These are phyloP conservation scores for Takashimella tepidaria DNA, from an alignment of 1,284 basidiomycete genomes.

Conservation along the genomic window DNA sequence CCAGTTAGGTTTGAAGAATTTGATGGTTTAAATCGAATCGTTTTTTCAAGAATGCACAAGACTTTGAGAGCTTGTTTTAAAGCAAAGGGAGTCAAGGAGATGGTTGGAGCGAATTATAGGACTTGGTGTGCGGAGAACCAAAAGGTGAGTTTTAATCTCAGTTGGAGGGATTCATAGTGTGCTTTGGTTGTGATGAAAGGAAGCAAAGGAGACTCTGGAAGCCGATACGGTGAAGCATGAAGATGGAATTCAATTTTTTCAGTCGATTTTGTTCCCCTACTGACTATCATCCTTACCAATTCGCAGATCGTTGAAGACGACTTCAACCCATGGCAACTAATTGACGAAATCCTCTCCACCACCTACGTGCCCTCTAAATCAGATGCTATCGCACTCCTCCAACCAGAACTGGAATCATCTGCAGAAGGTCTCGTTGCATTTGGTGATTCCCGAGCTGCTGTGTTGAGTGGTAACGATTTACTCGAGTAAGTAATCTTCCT, in stretches of 20 bases:
- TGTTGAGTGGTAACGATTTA: constrained; percentile 79
- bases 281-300: background rate
- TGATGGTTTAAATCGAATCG: constrained; percentile 85
- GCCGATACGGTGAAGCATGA: too few species aligned
- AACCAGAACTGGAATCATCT: constrained; percentile 15
- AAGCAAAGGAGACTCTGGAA: too few species aligned
- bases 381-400: background rate
- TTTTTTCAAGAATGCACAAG: constrained; percentile 89
- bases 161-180: too few species aligned
- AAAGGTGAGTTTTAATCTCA: constrained; percentile 60
- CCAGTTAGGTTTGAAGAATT: constrained; percentile 96
- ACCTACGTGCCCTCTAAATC: constrained; percentile 18
- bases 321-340: constrained; percentile 63
- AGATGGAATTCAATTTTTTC: too few species aligned
- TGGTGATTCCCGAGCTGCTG: constrained; percentile 66
- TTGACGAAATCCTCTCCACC: constrained; percentile 70
- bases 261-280: too few species aligned
- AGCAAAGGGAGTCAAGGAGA: constrained; percentile 88
- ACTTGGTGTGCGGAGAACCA: constrained; percentile 87
- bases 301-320: constrained; percentile 66
- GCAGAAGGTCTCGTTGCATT: constrained; percentile 46
- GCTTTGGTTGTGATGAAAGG: too few species aligned
- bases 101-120: constrained; percentile 89
- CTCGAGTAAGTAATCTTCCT: constrained; percentile 55
- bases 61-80: constrained; percentile 78